Percentiles rank a stretch among this genome's conserved stretches.
These are phyloP conservation scores for Penicillium turbatum DNA, from an alignment of 495 filamentous ascomycete genomes.

Conservation along the genomic window DNA sequence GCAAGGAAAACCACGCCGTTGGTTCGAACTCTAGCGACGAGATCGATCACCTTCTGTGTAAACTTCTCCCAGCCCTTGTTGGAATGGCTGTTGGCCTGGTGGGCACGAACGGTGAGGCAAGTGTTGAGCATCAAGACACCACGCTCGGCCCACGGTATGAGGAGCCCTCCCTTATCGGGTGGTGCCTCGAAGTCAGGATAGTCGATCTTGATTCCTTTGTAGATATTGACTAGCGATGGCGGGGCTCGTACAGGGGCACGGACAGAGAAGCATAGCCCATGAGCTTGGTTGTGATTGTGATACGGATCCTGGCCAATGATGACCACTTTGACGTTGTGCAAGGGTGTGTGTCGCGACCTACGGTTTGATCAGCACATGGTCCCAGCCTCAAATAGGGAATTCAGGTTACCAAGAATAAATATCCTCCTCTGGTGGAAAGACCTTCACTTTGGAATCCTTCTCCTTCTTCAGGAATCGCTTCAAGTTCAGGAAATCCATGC, in stretches of 20 bases:
- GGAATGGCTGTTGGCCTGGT: slow-evolving; percentile 77
- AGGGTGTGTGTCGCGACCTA: slow-evolving; percentile 87
- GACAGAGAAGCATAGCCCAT: slow-evolving; percentile 92
- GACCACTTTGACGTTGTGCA: slow-evolving; percentile 79
- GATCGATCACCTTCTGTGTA: slow-evolving; percentile 85
- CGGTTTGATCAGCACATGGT: slow-evolving; percentile 5
- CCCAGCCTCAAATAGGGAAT: background rate
- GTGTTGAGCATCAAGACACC: slow-evolving; percentile 92
- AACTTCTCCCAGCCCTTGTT: slow-evolving; percentile 87
- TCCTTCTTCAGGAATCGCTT: slow-evolving; percentile 86
- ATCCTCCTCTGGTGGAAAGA: slow-evolving; percentile 83
- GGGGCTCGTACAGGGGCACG: slow-evolving; percentile 83
- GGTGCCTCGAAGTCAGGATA: slow-evolving; percentile 76
- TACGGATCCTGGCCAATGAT: slow-evolving; percentile 97
- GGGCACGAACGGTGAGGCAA: slow-evolving; percentile 83
- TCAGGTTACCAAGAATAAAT: slow-evolving; percentile 83
- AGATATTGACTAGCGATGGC: slow-evolving; percentile 87
- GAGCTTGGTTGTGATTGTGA: slow-evolving; percentile 92
- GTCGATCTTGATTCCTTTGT: slow-evolving; percentile 76
- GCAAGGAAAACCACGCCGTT: slow-evolving; percentile 89
- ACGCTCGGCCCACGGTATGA: slow-evolving; percentile 89
- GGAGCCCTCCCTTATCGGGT: slow-evolving; percentile 68
- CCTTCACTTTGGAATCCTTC: slow-evolving; percentile 60
- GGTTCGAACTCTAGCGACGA: slow-evolving; percentile 67
- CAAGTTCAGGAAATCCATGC: slow-evolving; percentile 72